phyloP scores from a whole-genome alignment of 2,329 filamentous ascomycete genomes.

The Hypoxylon sp. region DNA sequence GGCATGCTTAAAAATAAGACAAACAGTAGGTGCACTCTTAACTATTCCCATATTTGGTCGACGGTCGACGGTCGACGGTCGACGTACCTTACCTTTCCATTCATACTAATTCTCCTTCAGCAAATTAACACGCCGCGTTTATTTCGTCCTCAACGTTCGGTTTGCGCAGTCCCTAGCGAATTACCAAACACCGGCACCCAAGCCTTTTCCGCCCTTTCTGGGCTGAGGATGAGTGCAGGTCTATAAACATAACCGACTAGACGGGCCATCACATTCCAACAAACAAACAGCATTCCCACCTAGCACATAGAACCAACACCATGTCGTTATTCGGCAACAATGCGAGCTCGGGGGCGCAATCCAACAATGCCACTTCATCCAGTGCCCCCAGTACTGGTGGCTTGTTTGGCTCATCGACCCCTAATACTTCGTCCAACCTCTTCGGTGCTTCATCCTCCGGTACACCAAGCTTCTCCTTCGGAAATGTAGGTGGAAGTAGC shows the following conservation, averaged over 20 bases:
- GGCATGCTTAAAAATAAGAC: slow-evolving; percentile 20
- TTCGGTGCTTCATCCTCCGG: slow-evolving; percentile 43
- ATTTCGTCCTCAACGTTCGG: slow-evolving; percentile 16
- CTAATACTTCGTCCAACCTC: slow-evolving; percentile 21
- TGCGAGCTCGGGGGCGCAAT: slow-evolving; percentile 50
- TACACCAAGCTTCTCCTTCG: slow-evolving; percentile 61
- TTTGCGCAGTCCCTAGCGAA: slow-evolving; percentile 22
- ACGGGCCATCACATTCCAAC: slow-evolving; percentile 46
- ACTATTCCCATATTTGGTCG: background rate
- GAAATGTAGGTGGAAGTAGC: slow-evolving; percentile 47
- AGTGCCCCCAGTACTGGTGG: slow-evolving; percentile 55
- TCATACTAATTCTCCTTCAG: slow-evolving; percentile 5
- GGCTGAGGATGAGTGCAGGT: slow-evolving; percentile 44
- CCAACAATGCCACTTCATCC: slow-evolving; percentile 57
- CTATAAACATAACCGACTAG: slow-evolving; percentile 33
- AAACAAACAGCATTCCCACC: slow-evolving; percentile 27
- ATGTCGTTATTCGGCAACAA: slow-evolving; percentile 57
- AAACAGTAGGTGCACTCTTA: slow-evolving; percentile 25
- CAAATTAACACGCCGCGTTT: background rate
- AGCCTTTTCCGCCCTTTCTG: slow-evolving; percentile 27
- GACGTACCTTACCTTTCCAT: background rate
- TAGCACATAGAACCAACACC: slow-evolving; percentile 28
- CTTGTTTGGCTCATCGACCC: slow-evolving; percentile 52
- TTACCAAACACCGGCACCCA: slow-evolving; percentile 28
- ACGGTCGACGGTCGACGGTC: too few species aligned